Evolutionary conservation across 176 grass and related monocot genomes (phyloP), one percentile per base, ranked within the genome.

Genomic region (Hordeum marinum): DNA sequence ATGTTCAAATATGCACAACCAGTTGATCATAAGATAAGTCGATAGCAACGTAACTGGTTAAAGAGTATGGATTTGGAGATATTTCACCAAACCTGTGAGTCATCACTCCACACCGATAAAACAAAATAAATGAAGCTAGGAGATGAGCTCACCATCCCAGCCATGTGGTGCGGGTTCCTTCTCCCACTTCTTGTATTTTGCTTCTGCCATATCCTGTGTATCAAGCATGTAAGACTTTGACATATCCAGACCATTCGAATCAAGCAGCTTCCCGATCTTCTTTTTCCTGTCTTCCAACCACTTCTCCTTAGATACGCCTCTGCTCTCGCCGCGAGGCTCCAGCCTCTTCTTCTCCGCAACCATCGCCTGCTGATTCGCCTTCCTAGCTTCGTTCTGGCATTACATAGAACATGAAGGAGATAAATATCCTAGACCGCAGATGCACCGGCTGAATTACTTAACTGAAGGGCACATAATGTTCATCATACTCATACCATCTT

Each of bases 141-240:
- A 58, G 35, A 66, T 36, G 27, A 64, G 12, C 91, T 87, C 89
- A 95, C 96, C 96, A 75, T 98, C 93, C 96, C 93, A 99, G n/a
- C 91, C 92, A 61, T 90, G 73, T 21, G 96, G 93, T 29, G 96
- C 93, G 29, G 96, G 93, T 46, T 94, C 96, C 59, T 96, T 98
- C 78, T 98, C 96, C 93, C 96, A 95, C 80, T 96, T 98, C 82
- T 98, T 98, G 68, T 98, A 96, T 73, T 98, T 98, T 1, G 45
- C 34, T 92, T 98, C 83, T 17, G 96, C 96, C 1, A 75, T 86
- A 40, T 92, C 93, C 77, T 98, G 91, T 24, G 91, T 98, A 81
- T 98, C 93, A 73, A 98, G 96, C 96, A 98, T 96, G 72, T 92
- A 98, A 4, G 96, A 90, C 40, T 92, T 89, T n/a, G 90, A 87